Conservation (phyloP, 495 filamentous ascomycete genomes). For the Daldinia loculata region DNA sequence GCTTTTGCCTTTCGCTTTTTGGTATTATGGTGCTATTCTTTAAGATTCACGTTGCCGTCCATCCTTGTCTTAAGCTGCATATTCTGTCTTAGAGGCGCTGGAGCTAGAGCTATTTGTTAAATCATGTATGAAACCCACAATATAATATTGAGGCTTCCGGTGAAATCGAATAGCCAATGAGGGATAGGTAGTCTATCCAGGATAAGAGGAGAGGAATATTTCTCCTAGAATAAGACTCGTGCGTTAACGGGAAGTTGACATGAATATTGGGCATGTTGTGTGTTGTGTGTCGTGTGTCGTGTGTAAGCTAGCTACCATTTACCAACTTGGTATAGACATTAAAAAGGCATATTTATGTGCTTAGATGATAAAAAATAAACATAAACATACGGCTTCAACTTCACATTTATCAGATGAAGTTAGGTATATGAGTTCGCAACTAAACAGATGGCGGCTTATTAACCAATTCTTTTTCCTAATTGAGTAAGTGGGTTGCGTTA, state of each 20-base stretch:
- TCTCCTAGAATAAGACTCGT: too few species aligned
- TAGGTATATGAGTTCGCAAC: too few species aligned
- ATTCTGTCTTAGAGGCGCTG: neutral
- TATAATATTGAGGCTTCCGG: neutral
- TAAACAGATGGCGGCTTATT: too few species aligned
- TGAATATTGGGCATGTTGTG: too few species aligned
- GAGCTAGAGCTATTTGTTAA: neutral
- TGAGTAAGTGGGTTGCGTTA: constrained; percentile 12
- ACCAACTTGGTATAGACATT: too few species aligned
- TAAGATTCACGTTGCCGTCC: neutral
- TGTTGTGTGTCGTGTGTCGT: too few species aligned
- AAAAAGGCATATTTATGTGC: too few species aligned
- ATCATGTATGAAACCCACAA: neutral
- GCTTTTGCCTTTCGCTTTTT: neutral
- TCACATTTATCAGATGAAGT: too few species aligned
- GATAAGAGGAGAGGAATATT: neutral
- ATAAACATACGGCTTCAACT: too few species aligned
- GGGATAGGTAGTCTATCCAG: neutral
- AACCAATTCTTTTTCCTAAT: neutral
- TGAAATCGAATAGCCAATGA: neutral
- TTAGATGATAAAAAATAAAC: too few species aligned
- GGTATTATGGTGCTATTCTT: neutral
- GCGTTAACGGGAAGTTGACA: too few species aligned
- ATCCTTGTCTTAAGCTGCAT: neutral
- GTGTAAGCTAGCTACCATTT: too few species aligned